These are phyloP conservation scores for Flaveria linearis DNA, from an alignment of 129 eudicot genomes.

Conservation along the genomic window DNA sequence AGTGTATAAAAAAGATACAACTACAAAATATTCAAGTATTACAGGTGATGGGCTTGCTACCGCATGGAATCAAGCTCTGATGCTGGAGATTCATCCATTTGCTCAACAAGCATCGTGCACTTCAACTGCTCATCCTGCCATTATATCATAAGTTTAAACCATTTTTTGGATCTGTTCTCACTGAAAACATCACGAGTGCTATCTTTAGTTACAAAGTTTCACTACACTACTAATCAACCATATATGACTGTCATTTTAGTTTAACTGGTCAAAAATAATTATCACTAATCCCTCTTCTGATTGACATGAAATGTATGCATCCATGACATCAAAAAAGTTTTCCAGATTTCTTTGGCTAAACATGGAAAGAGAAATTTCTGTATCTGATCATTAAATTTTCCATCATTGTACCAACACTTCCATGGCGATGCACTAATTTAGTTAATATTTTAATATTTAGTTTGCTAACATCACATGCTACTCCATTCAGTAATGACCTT, in stretches of 20 bases:
- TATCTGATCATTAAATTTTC: not conserved
- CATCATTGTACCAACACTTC: conserved; percentile 10
- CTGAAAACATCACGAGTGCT: not conserved
- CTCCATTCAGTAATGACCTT: not conserved
- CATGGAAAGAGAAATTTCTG: not conserved
- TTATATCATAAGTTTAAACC: not conserved
- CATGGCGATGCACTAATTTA: conserved; percentile 12
- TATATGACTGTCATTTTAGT: not conserved
- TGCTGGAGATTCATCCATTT: conserved; percentile 43
- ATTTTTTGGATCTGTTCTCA: not conserved
- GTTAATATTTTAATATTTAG: not conserved
- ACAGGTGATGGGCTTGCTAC: conserved; percentile 25
- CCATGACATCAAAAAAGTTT: not conserved
- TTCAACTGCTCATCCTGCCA: conserved; percentile 77
- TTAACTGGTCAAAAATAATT: not conserved
- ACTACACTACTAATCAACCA: not conserved
- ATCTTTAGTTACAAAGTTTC: not conserved
- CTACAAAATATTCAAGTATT: not conserved
- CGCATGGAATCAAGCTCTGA: conserved; percentile 24
- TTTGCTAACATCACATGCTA: conserved; percentile 9
- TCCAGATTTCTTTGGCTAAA: not conserved
- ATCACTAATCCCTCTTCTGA: not conserved
- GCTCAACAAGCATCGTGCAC: conserved; percentile 40
- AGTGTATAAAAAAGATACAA: not conserved
- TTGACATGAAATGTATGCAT: not conserved